Conservation (phyloP, 495 filamentous ascomycete genomes). For the Xylaria longipes region DNA sequence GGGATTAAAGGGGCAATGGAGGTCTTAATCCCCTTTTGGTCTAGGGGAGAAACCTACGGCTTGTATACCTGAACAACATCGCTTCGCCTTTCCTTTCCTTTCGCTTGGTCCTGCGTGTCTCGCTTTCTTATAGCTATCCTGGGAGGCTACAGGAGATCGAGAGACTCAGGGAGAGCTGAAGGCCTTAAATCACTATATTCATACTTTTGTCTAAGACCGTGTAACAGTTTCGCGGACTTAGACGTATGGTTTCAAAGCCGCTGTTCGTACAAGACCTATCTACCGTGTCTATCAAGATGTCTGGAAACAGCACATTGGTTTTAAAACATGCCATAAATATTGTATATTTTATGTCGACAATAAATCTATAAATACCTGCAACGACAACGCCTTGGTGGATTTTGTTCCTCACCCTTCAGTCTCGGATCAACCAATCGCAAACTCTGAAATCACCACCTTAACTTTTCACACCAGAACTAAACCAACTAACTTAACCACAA, state of each 20-base stretch:
- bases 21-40: too few species aligned
- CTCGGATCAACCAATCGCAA: neutral
- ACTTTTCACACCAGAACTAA: neutral
- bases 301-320: neutral
- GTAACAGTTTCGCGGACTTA: neutral
- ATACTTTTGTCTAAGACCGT: neutral
- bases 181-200: neutral
- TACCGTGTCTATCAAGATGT: neutral
- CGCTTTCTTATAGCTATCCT: too few species aligned
- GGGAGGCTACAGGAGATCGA: neutral
- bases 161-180: neutral
- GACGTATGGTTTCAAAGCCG: neutral
- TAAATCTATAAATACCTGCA: neutral
- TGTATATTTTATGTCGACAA: neutral
- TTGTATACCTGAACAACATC: too few species aligned
- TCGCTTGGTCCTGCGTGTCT: too few species aligned
- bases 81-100: too few species aligned
- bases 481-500: neutral
- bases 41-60: too few species aligned
- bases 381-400: neutral
- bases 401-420: neutral
- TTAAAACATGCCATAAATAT: neutral
- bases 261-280: neutral
- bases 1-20: too few species aligned
- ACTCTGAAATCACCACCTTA: neutral